Evolutionary conservation across 495 filamentous ascomycete genomes (phyloP), one percentile per base, ranked within the genome.

Genomic region (Durotheca rogersii): DNA sequence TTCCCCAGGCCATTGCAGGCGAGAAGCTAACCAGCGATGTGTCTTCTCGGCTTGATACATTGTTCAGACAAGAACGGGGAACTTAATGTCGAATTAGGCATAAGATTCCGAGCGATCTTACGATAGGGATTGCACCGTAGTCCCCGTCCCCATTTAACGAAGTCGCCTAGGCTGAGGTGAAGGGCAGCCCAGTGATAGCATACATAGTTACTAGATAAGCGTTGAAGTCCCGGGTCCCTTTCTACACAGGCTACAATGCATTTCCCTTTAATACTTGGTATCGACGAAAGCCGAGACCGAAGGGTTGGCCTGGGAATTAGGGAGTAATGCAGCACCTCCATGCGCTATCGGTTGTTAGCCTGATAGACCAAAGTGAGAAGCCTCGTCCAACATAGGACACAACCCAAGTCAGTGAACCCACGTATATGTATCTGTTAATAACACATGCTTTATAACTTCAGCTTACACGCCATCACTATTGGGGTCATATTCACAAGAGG

Each of bases 251-350:
- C n/a, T n/a, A n/a, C n/a, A n/a, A n/a, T n/a, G n/a, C n/a, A n/a
- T 36, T 50, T 34, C 41, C 14, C 38, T 21, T 7, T 2, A 16
- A 18, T 27, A 40, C 23, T 40, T 41, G 42, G 38, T 31, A 12
- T 19, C 41, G 36, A 39, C 23, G 10, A 45, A 23, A 34, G 19
- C 25, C 34, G 31, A 34, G 30, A 20, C 27, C 18, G 35, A 30
- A 30, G 47, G 32, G 14, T 31, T 16, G n/a, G 20, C 10, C 11
- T 27, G 4, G 4, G 4, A 27, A 27, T 34, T 29, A 23, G 34
- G 39, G 23, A n/a, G 7, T 31, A 2, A 20, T 6, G 21, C 5
- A 16, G 16, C 23, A 27, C 10, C 21, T 9, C 7, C 11, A 18
- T 37, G 16, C 7, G 14, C n/a, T 23, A 9, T 21, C 15, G n/a